Conservation (phyloP, 148 eudicot species). For the Spergularia bocconei region DNA sequence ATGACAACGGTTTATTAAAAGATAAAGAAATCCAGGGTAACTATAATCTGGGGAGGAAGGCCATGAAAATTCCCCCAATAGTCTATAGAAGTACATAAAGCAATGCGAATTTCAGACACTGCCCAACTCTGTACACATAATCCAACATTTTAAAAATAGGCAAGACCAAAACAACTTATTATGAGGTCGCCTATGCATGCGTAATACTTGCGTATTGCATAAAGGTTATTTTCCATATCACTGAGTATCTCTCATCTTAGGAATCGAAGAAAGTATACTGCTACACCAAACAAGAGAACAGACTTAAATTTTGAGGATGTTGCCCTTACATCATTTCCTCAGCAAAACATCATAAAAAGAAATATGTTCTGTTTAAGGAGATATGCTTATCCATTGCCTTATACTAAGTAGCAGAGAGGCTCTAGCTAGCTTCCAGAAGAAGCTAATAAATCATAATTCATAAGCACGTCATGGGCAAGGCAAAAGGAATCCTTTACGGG, state of each 20-base stretch:
- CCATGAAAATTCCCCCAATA: neutral
- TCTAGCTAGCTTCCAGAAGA: neutral
- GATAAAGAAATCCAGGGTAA: neutral
- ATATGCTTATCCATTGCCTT: neutral
- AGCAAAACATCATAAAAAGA: neutral
- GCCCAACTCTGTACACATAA: neutral
- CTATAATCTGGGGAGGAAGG: too few species aligned
- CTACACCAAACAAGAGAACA: neutral
- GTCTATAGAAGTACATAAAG: neutral
- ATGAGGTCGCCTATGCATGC: too few species aligned
- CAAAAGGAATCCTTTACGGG: too few species aligned
- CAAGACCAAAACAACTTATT: too few species aligned
- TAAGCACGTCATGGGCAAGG: neutral
- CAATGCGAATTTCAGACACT: neutral
- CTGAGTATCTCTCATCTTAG: too few species aligned
- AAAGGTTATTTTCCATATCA: too few species aligned
- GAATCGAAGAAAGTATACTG: too few species aligned
- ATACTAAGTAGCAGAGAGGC: neutral
- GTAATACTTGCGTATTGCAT: too few species aligned
- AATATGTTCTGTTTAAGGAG: neutral
- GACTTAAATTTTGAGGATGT: neutral
- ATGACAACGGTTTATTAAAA: neutral
- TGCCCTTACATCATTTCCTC: neutral
- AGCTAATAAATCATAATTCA: neutral
- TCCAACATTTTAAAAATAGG: too few species aligned